These are phyloP conservation scores for Kalaharituber pfeilii DNA, from an alignment of 2,329 filamentous ascomycete species.

Conservation along the genomic window DNA sequence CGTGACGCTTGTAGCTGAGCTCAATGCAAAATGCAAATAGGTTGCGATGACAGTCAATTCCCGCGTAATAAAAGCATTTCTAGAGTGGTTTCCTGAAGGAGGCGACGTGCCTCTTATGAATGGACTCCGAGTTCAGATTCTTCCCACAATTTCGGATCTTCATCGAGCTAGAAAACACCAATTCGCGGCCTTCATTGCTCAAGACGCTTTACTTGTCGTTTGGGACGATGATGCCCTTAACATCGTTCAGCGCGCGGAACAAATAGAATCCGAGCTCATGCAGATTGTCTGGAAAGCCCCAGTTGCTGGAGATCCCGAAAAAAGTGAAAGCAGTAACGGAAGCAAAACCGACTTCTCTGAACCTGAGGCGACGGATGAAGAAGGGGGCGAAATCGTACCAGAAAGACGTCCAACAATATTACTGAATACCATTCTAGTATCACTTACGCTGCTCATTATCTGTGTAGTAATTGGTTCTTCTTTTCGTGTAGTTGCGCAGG, in stretches of 20 bases:
- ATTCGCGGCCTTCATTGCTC: slow-evolving; percentile 61
- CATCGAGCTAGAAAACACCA: slow-evolving; percentile 57
- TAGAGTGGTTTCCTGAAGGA: slow-evolving; percentile 54
- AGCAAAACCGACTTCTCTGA: slow-evolving; percentile 25
- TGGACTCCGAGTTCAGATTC: slow-evolving; percentile 57
- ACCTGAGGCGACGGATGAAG: slow-evolving; percentile 45
- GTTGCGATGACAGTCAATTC: slow-evolving; percentile 70
- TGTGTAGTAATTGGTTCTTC: slow-evolving; percentile 50
- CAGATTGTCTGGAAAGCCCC: slow-evolving; percentile 54
- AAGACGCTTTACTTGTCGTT: slow-evolving; percentile 52
- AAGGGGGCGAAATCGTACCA: slow-evolving; percentile 45
- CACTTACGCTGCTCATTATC: slow-evolving; percentile 48
- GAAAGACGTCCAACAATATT: slow-evolving; percentile 51
- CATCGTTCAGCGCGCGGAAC: slow-evolving; percentile 49
- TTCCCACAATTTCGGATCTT: slow-evolving; percentile 54
- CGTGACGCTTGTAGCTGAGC: no score
- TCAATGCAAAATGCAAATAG: no score
- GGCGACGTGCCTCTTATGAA: slow-evolving; percentile 60
- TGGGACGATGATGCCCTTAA: slow-evolving; percentile 69
- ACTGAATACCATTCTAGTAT: slow-evolving; percentile 51
- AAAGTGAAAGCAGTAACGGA: background rate
- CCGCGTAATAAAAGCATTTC: slow-evolving; percentile 58
- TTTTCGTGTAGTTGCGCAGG: slow-evolving; percentile 50
- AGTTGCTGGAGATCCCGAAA: slow-evolving; percentile 32
- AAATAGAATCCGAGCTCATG: slow-evolving; percentile 61